Evolutionary conservation across 306 rosid species (phyloP), one percentile per base, ranked within the genome.

Genomic region (Inga laurina): DNA sequence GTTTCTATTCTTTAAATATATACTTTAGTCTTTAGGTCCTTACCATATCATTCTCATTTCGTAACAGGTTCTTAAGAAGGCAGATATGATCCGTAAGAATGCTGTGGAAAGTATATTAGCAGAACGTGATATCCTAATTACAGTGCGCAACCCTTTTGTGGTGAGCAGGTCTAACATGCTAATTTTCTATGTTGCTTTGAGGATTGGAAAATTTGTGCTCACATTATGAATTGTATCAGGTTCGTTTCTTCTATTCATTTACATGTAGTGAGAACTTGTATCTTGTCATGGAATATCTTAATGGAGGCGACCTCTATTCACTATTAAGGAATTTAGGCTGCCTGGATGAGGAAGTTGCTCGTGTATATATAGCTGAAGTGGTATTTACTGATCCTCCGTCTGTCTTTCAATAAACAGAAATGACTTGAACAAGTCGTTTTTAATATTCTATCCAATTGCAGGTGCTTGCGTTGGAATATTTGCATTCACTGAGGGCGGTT

Each of bases 121-220:
- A 4, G 99, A 97, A 84, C 98, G 99, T 67, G 93, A 97, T 90
- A 97, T 97, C 87, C 88, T 97, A 93, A 97, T 97, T 84, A 88
- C 98, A 78, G 99, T 97, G 61, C 99, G 97, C 88, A 97, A 97
- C 84, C 99, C 95, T 86, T 97, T 97, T 92, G 99, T 97, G 98
- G 99, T 97, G 92, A 91, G 99, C 88, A 66, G 79, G 83, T 85
- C 91, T 85, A 83, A 80, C 84, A 85, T 84, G 83, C 74, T 32
- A 62, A 46, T 75, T 64, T 79, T 87, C 59, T 67, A 65, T 82
- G 37, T 49, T 86, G 72, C 75, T 65, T 73, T 48, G 21, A 65
- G 72, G 84, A 82, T 51, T 70, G 54, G 45, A 82, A 69, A 73
- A 64, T 64, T 69, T 78, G 30, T 78, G 81, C 82, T 86, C 74